Conservation (phyloP, 805 yeast genomes). For the Yamadazyma olivae region DNA sequence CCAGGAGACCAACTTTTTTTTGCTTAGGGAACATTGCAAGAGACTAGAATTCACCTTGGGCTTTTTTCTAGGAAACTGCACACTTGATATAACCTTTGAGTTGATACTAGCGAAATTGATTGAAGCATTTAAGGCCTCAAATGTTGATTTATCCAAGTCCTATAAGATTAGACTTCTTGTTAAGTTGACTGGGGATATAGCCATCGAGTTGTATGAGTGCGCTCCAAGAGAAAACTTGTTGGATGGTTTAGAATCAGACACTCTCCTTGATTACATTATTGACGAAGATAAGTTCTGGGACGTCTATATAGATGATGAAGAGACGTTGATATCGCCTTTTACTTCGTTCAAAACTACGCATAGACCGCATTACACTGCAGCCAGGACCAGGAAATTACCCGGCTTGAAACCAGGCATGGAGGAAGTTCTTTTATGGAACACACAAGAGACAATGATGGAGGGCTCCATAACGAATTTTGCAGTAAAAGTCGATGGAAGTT, state of each 20-base stretch:
- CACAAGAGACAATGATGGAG: constrained; percentile 62
- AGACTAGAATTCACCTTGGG: constrained; percentile 53
- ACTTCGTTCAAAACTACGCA: constrained; percentile 86
- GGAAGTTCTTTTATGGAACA: constrained; percentile 62
- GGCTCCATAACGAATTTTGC: constrained; percentile 85
- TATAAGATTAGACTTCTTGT: constrained; percentile 33
- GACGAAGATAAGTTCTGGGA: constrained; percentile 40
- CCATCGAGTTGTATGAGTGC: constrained; percentile 31
- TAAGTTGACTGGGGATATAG: constrained; percentile 24
- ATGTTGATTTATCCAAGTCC: constrained; percentile 16
- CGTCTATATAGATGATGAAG: constrained; percentile 56
- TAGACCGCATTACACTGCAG: constrained; percentile 58
- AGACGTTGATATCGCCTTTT: constrained; percentile 58
- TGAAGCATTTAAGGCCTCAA: constrained; percentile 23
- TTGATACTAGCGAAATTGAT: constrained; percentile 35
- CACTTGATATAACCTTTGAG: constrained; percentile 36
- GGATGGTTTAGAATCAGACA: constrained; percentile 20
- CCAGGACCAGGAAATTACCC: constrained; percentile 52
- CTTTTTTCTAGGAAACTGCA: constrained; percentile 39
- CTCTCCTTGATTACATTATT: constrained; percentile 6
- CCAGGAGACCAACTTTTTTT: constrained; percentile 45
- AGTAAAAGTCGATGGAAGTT: constrained; percentile 42
- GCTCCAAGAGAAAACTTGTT: constrained; percentile 24
- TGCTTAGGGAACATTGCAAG: constrained; percentile 61
- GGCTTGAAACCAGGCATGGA: constrained; percentile 48